Evolutionary conservation across 2,329 filamentous ascomycete genomes (phyloP), one percentile per base, ranked within the genome.

Genomic region (Xylaria sp.): DNA sequence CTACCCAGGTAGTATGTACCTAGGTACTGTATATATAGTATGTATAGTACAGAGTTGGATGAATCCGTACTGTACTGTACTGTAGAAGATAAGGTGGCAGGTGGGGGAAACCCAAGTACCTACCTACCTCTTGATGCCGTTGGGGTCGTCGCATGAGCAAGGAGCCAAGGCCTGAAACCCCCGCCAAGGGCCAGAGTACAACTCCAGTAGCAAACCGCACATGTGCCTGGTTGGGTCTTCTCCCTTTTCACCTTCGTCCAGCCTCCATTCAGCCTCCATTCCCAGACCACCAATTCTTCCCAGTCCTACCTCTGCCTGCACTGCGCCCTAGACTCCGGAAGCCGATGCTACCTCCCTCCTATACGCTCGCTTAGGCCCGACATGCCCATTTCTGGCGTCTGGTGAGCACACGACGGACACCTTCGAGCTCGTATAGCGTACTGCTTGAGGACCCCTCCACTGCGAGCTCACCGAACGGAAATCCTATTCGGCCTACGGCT

Each of bases 81-180:
- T n/a, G 29, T 33, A 33, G 29, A 33, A 6, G 11, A 11, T 33
- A 33, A 6, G 29, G 29, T 33, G 29, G 29, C 11, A 33, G 29
- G 29, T 33, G n/a, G n/a, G n/a, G n/a, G n/a, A n/a, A 11, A 11
- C 43, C 43, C 29, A 23, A 6, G 11, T 40, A 13, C 11, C 37
- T 8, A n/a, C 15, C 15, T 31, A 17, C 13, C 29, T 27, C 38
- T 33, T 54, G 37, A 40, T 35, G 33, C n/a, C 27, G 62, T 33
- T 54, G 37, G 33, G 27, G 33, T 17, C 27, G 62, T 67, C 62
- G 66, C 66, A 67, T 67, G 65, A 54, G 61, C 49, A 40, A 60
- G 60, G 38, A 56, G 56, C 57, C 49, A 62, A 62, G 49, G 57
- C 58, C 59, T 64, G 52, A 60, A 60, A 60, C 52, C 43, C 64